Percentiles rank a stretch among this genome's conserved stretches.
phyloP scores from a whole-genome alignment of 2,329 filamentous ascomycete species.

The Coleophoma crateriformis region DNA sequence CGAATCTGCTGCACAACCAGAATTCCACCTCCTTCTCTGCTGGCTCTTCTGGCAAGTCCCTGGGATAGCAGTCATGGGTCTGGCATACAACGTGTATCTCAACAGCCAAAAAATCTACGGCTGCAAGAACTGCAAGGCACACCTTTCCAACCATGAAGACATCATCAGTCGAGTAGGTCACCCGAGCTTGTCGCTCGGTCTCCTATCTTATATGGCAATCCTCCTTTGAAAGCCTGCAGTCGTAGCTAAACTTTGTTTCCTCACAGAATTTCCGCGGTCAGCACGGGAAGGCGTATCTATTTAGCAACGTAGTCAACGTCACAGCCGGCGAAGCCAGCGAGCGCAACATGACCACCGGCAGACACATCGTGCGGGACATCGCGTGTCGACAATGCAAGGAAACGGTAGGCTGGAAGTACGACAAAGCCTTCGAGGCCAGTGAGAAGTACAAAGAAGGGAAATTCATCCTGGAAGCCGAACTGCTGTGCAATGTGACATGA shows the following conservation, averaged over 20 bases:
- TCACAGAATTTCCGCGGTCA: conserved; percentile 92
- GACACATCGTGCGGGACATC: conserved; percentile 92
- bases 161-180: conserved; percentile 81
- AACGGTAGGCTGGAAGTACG: conserved; percentile 97
- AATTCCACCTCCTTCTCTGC: too few relatives aligned
- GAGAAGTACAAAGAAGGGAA: conserved; percentile 99
- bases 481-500: conserved; percentile 71
- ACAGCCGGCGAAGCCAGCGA: conserved; percentile 79
- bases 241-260: background rate
- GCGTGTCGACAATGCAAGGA: conserved; percentile 85
- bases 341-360: conserved; percentile 95
- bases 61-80: conserved; percentile 56
- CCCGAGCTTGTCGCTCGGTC: background rate
- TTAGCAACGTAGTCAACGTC: conserved; percentile 91
- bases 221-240: conserved; percentile 2
- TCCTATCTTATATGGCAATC: background rate
- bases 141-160: conserved; percentile 90
- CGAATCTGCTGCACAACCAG: background rate
- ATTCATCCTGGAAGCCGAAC: conserved; percentile 89
- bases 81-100: conserved; percentile 88
- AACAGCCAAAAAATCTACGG: conserved; percentile 84
- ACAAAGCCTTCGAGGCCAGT: conserved; percentile 84
- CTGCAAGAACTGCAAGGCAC: conserved; percentile 92
- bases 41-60: too few relatives aligned
- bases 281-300: conserved; percentile 96